Percentiles rank a stretch among this genome's conserved stretches.
Conservation (phyloP, 805 yeast species). For the Nakazawaea populi region DNA sequence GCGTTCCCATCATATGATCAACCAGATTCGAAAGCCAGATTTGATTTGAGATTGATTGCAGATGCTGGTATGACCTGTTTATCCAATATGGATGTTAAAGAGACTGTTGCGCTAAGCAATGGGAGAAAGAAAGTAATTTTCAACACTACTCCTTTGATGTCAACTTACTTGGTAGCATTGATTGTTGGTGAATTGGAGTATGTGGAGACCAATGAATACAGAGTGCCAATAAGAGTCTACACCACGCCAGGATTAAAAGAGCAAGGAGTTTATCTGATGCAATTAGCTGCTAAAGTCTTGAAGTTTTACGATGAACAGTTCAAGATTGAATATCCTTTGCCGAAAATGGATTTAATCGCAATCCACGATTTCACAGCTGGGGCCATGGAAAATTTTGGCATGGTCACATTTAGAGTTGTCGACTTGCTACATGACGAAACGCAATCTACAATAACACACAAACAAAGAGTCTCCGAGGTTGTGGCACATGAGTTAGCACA, state of each 20-base stretch:
- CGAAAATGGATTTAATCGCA: conserved; percentile 75
- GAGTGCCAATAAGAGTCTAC: conserved; percentile 54
- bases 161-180: conserved; percentile 70
- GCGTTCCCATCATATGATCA: conserved; percentile 78
- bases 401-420: conserved; percentile 60
- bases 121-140: conserved; percentile 43
- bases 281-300: conserved; percentile 42
- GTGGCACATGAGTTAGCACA: conserved; percentile 86
- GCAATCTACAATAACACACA: conserved; percentile 43
- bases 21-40: conserved; percentile 64
- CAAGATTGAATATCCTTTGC: conserved; percentile 63
- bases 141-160: conserved; percentile 66
- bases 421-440: conserved; percentile 45
- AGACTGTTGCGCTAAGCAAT: conserved; percentile 27
- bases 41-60: conserved; percentile 51
- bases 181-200: conserved; percentile 62
- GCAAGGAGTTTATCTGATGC: conserved; percentile 41
- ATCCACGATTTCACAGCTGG: conserved; percentile 78
- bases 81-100: conserved; percentile 60
- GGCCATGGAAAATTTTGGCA: conserved; percentile 92
- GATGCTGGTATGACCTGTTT: conserved; percentile 48
- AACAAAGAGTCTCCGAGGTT: conserved; percentile 74
- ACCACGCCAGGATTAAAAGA: conserved; percentile 43
- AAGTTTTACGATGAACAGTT: conserved; percentile 42
- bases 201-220: conserved; percentile 49